These are phyloP conservation scores for Brettanomyces anomalus DNA, from an alignment of 805 yeast species.

Conservation along the genomic window DNA sequence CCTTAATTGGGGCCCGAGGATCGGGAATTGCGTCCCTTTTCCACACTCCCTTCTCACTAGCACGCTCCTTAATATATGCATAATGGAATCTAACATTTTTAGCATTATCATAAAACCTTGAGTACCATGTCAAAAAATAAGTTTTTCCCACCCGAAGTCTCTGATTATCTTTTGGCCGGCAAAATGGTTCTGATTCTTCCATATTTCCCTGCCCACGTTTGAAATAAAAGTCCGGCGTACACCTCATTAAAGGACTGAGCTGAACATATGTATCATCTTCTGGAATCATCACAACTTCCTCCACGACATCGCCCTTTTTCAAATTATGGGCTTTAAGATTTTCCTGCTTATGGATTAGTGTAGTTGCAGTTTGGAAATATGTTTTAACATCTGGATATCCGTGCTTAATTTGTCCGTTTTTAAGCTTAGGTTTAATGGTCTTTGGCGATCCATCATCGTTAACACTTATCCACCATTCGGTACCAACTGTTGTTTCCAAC, in stretches of 20 bases:
- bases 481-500: constrained; percentile 53
- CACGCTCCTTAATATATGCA: constrained; percentile 51
- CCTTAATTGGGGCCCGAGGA: constrained; percentile 3
- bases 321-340: constrained; percentile 67
- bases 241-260: constrained; percentile 72
- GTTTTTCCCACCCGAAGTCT: constrained; percentile 50
- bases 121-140: constrained; percentile 77
- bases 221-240: constrained; percentile 71
- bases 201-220: constrained; percentile 54
- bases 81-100: constrained; percentile 59
- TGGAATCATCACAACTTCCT: constrained; percentile 44
- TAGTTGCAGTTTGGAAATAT: constrained; percentile 64
- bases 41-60: constrained; percentile 47
- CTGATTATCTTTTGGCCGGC: constrained; percentile 63
- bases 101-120: constrained; percentile 53
- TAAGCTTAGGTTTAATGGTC: constrained; percentile 67
- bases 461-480: constrained; percentile 75
- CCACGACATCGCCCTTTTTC: constrained; percentile 48
- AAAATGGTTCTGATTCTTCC: constrained; percentile 65
- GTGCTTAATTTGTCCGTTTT: constrained; percentile 60
- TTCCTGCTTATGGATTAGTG: constrained; percentile 46
- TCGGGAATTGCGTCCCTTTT: constrained; percentile 17
- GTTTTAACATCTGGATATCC: constrained; percentile 67
- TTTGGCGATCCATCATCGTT: constrained; percentile 72
- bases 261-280: constrained; percentile 70